phyloP scores from a whole-genome alignment of 2,329 filamentous ascomycete species.

The Penicillium sclerotiorum region DNA sequence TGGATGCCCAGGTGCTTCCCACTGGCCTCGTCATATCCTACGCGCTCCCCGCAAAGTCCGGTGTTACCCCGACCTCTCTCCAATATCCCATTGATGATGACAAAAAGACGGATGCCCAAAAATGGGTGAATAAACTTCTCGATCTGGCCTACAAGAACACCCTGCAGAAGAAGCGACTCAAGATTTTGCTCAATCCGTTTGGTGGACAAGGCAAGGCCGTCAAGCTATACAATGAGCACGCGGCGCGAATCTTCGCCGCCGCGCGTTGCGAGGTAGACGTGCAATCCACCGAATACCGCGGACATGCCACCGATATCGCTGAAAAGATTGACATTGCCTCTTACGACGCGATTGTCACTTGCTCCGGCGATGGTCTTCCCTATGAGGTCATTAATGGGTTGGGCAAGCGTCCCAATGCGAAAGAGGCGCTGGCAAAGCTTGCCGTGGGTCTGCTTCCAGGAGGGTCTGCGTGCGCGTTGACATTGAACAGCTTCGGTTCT shows the following conservation, averaged over 20 bases:
- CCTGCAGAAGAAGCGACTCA: slow-evolving; percentile 73
- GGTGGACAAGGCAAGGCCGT: slow-evolving; percentile 78
- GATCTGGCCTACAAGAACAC: slow-evolving; percentile 70
- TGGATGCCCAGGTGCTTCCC: slow-evolving; percentile 72
- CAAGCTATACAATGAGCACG: slow-evolving; percentile 72
- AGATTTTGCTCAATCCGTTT: slow-evolving; percentile 88
- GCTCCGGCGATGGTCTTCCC: slow-evolving; percentile 87
- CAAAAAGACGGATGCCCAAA: slow-evolving; percentile 51
- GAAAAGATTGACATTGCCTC: slow-evolving; percentile 73
- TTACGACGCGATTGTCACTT: slow-evolving; percentile 84
- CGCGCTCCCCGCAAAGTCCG: slow-evolving; percentile 62
- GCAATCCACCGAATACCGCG: slow-evolving; percentile 68
- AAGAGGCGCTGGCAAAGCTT: slow-evolving; percentile 71
- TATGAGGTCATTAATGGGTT: slow-evolving; percentile 96
- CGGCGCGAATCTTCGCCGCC: slow-evolving; percentile 79
- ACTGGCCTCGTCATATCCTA: slow-evolving; percentile 71
- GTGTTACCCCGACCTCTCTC: slow-evolving; percentile 63
- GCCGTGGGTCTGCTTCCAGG: slow-evolving; percentile 88
- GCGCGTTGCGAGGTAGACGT: slow-evolving; percentile 77
- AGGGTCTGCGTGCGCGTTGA: slow-evolving; percentile 92
- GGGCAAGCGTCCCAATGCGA: slow-evolving; percentile 73
- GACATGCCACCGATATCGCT: slow-evolving; percentile 78
- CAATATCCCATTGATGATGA: slow-evolving; percentile 62
- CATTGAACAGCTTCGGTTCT: slow-evolving; percentile 80
- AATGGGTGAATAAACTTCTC: slow-evolving; percentile 68